A percentile compares a stretch with the other conserved stretches of the same genome.
Evolutionary conservation across 2,329 filamentous ascomycete species (phyloP).

Genomic region (Pseudophaeomoniella oleicola): DNA sequence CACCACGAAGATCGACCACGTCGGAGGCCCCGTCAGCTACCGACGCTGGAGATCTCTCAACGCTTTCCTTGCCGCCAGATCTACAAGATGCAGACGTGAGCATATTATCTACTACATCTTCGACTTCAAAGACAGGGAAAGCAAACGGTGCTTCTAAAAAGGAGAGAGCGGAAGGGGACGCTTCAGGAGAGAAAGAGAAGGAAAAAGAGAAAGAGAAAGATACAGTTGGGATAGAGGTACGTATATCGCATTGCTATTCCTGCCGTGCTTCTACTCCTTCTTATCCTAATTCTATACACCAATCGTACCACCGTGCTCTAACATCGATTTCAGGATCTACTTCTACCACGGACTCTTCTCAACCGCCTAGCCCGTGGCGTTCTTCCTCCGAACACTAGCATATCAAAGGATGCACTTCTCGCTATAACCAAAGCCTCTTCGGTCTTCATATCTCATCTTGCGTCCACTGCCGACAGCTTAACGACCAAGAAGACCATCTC

Average conservation of each 20-base stretch:
- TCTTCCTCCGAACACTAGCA: constrained; percentile 48
- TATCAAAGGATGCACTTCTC: constrained; percentile 50
- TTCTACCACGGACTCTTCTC: constrained; percentile 47
- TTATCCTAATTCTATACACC: not conserved
- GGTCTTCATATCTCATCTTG: constrained; percentile 47
- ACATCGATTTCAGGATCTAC: constrained; percentile 35
- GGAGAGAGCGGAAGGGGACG: constrained; percentile 3
- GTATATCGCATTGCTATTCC: constrained; percentile 2
- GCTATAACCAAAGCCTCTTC: constrained; percentile 52
- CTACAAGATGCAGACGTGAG: constrained; percentile 22
- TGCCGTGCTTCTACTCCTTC: not conserved
- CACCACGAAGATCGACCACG: constrained; percentile 21
- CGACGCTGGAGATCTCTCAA: constrained; percentile 9
- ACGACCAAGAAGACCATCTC: constrained; percentile 48
- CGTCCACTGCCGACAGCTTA: constrained; percentile 43
- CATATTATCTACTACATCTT: constrained; percentile 14
- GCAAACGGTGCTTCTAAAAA: constrained; percentile 5
- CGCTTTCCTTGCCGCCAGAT: constrained; percentile 16
- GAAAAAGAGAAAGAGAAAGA: constrained; percentile 5
- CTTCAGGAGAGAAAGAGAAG: constrained; percentile 1
- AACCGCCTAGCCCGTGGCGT: constrained; percentile 48
- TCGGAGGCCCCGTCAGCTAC: constrained; percentile 14
- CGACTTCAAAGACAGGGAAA: not conserved
- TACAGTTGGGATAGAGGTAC: constrained; percentile 10
- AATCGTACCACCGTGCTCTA: not conserved